phyloP scores from a whole-genome alignment of 805 yeast genomes.

The Wickerhamomyces kurtzmanii region DNA sequence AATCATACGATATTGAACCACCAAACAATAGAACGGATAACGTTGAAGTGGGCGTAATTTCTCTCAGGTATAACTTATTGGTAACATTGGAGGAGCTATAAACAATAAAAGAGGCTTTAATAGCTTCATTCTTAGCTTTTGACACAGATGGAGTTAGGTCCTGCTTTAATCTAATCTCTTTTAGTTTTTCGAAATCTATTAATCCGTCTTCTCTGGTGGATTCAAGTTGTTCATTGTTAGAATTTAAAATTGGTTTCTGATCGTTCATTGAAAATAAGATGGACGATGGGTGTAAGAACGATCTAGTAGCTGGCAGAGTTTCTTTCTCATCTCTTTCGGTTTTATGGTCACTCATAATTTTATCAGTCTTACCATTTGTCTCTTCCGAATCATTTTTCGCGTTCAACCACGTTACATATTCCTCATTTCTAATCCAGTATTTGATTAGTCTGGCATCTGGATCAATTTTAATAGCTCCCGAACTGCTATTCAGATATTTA shows the following conservation, averaged over 20 bases:
- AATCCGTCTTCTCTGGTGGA: slow-evolving; percentile 29
- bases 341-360: no score
- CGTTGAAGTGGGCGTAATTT: slow-evolving; percentile 71
- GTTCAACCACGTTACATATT: slow-evolving; percentile 20
- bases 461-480: slow-evolving; percentile 81
- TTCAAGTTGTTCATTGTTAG: slow-evolving; percentile 14
- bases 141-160: slow-evolving; percentile 31
- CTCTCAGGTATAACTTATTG: slow-evolving; percentile 58
- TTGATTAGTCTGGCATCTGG: slow-evolving; percentile 69
- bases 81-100: slow-evolving; percentile 55
- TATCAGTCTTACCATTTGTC: no score
- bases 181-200: slow-evolving; percentile 22
- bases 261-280: slow-evolving; percentile 36
- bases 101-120: slow-evolving; percentile 51
- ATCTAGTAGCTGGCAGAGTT: slow-evolving; percentile 51
- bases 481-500: slow-evolving; percentile 54
- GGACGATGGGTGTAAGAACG: slow-evolving; percentile 84
- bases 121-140: slow-evolving; percentile 20
- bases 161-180: slow-evolving; percentile 12
- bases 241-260: slow-evolving; percentile 7
- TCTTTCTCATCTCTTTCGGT: slow-evolving; percentile 11
- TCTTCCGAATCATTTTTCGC: slow-evolving; percentile 6
- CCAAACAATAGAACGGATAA: slow-evolving; percentile 75
- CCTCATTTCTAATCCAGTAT: slow-evolving; percentile 64
- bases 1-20: slow-evolving; percentile 55